Evolutionary conservation across 306 rosid genomes (phyloP), one percentile per base, ranked within the genome.

Genomic region (Quercus glauca): DNA sequence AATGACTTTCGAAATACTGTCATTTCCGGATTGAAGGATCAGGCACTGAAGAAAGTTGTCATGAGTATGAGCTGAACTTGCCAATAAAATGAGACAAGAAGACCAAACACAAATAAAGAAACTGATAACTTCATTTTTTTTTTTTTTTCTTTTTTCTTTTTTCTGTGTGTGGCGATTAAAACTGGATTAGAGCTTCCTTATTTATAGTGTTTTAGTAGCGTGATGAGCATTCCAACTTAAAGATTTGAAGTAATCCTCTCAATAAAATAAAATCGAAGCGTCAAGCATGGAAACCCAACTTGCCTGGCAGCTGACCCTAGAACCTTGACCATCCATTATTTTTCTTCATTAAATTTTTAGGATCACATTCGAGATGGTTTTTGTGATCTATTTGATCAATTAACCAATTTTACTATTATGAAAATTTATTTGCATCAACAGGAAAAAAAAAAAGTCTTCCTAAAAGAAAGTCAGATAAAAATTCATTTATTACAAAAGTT

Each of bases 31-130:
- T 51, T 63, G 41, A 52, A 31, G 65, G 58, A 73, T 60, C 4
- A 73, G 73, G 57, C 82, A 79, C 6, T 73, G 82, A 23, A 79
- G 56, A 63, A 79, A 79, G 28, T 73, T 29, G 59, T 79, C 77
- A 29, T 79, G 64, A 9, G 73, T 60, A 31, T 71, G 18, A 45
- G 72, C 77, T 7, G 63, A 58, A 71, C 77, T 68, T 71, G 77
- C 77, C 31, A 58, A 78, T 19, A 18, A 33, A 71, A 71, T 19
- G 76, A 21, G 41, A 45, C 14, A 73, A 79, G 33, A 59, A 79
- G 60, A n/a, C 11, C 19, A 25, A 4, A 28, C 49, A n/a, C 52
- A 6, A 55, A 35, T 14, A 13, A 53, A 51, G 51, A 6, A 20
- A 67, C 6, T 52, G 12, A 45, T 43, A 59, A 49, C 67, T 69